Base-by-base conservation (phyloP, 192 early-diverging fungal genomes). In the Oehlia diaphana region DNA sequence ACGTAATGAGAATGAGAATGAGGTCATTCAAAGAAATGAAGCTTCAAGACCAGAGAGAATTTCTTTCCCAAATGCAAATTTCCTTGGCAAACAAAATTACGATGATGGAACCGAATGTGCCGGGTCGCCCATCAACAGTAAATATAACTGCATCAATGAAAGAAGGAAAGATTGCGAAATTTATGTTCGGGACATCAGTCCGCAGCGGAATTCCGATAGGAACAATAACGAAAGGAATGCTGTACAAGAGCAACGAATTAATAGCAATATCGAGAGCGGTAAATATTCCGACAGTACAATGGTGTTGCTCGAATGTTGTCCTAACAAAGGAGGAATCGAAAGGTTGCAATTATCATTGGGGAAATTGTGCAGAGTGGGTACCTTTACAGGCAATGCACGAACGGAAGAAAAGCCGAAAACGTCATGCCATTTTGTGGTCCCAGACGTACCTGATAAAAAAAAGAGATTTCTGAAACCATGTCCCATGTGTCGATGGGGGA, bases 161-260 rank as follows among this genome's bases (percentile, higher is more conserved):
- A 63, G 35, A 76, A 64, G 74, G 58, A 63, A 76, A 76, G 39
- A 39, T 58, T 4, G 39, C 53, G 44, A 73, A 73, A 44, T 73
- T 73, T n/a, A 72, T 72, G 71, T 72, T 53, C 74, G 74, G 74
- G 74, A 62, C 74, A 63, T 76, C 74, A 63, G 61, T 76, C 39
- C 63, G 63, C 37, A 47, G 12, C 44, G 44, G 44, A 12, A 12
- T 47, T 12, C 0, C 2, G 2, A 47, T 2, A 47, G 44, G 1
- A 47, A 47, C 44, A 12, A 47, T 47, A 47, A 47, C 9, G 12
- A 1, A 1, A 9, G 1, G 2, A 2, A 65, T 39, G 63, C 35
- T 33, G 64, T 0, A 44, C 37, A 65, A 65, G 37, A 63, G n/a
- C 74, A 76, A 76, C 74, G 44, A 76, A 23, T 47, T 64, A 76